A percentile compares a stretch with the other conserved stretches of the same genome.
Evolutionary conservation across 495 filamentous ascomycete species (phyloP).

Genomic region (Penicillium subrubescens): DNA sequence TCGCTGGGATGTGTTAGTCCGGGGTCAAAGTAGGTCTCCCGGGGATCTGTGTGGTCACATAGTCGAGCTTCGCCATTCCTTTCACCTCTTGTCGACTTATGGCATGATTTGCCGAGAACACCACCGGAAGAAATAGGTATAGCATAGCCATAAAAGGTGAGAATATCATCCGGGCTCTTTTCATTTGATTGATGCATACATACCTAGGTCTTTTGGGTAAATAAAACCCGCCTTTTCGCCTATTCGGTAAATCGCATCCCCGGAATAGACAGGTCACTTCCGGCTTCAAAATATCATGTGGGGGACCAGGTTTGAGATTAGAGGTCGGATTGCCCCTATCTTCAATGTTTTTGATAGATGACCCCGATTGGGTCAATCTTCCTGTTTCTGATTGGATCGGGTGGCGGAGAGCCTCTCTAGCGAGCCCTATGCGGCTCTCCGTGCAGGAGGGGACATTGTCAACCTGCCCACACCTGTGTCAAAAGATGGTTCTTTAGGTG

Average conservation of each 20-base stretch:
- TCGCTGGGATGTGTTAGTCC: constrained; percentile 14
- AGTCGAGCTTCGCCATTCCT: not conserved
- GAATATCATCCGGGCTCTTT: not conserved
- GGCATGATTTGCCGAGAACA: not conserved
- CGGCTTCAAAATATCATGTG: not conserved
- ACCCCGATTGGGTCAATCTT: constrained; percentile 12
- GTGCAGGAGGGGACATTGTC: constrained; percentile 30
- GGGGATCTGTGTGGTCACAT: not conserved
- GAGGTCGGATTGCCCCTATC: not conserved
- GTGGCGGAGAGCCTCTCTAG: constrained; percentile 15
- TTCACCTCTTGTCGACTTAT: not conserved
- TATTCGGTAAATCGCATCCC: constrained; percentile 21
- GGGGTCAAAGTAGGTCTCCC: constrained; percentile 9
- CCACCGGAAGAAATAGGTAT: too few species aligned
- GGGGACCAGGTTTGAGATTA: not conserved
- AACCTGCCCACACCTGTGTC: constrained; percentile 21
- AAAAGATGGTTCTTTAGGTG: constrained; percentile 6
- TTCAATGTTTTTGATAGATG: constrained; percentile 15
- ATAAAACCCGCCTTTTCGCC: not conserved
- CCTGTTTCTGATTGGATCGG: constrained; percentile 19
- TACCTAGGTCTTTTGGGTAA: not conserved
- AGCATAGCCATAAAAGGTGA: not conserved
- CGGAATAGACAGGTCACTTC: constrained; percentile 20
- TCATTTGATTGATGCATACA: too few species aligned
- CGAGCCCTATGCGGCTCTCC: constrained; percentile 29